phyloP scores from a whole-genome alignment of 352 stramenopile genomes.

The Pythium biforme region DNA sequence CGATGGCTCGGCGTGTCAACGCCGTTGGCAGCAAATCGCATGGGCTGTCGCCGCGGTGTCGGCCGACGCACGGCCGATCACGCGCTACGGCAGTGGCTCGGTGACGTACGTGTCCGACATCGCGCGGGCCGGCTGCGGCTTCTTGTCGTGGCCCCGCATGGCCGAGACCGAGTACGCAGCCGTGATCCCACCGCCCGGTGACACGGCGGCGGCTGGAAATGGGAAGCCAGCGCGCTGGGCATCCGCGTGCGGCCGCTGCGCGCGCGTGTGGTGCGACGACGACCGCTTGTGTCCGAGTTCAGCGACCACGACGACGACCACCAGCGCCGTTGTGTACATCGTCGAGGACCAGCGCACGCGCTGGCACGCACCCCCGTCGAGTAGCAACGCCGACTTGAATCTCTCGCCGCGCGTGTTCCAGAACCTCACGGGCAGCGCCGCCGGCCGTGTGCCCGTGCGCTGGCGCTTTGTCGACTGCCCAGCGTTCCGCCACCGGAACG shows the following conservation, averaged over 20 bases:
- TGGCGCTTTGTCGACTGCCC: constrained; percentile 38
- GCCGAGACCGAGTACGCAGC: constrained; percentile 21
- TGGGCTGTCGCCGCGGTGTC: background rate
- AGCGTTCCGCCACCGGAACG: constrained; percentile 2
- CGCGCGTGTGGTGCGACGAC: constrained; percentile 26
- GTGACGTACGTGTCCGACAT: constrained; percentile 16
- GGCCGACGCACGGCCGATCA: background rate
- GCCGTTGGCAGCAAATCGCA: background rate
- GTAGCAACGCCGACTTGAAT: constrained; percentile 24
- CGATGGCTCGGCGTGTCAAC: background rate
- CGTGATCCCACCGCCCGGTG: background rate
- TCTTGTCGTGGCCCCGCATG: constrained; percentile 30
- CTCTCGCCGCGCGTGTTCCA: constrained; percentile 29
- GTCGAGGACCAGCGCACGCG: constrained; percentile 30
- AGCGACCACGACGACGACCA: background rate
- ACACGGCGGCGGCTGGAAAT: background rate
- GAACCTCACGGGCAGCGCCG: constrained; percentile 27
- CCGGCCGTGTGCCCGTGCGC: constrained; percentile 20
- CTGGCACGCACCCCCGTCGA: constrained; percentile 5
- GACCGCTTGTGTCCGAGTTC: background rate
- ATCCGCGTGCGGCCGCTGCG: constrained; percentile 34
- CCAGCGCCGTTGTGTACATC: constrained; percentile 28
- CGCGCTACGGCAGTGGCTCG: constrained; percentile 15
- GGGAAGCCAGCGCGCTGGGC: constrained; percentile 1
- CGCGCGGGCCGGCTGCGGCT: constrained; percentile 27